phyloP scores from a whole-genome alignment of 2,329 filamentous ascomycete species.

The Claviceps capensis region DNA sequence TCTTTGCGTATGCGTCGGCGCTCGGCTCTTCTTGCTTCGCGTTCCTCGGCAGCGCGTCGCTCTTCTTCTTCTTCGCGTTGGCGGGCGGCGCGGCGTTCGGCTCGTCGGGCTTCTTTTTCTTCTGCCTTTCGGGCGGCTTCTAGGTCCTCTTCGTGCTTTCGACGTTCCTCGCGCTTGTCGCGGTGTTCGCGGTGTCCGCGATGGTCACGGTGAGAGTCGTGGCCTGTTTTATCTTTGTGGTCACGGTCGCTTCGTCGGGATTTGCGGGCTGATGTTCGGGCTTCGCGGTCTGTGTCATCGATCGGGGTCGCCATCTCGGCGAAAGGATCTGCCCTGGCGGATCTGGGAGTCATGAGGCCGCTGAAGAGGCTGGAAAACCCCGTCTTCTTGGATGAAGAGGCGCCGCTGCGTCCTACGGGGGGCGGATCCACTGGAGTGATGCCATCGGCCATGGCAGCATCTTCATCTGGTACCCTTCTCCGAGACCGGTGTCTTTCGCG shows the following conservation, averaged over 20 bases:
- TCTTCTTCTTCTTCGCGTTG: conserved; percentile 34
- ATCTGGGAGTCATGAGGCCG: conserved; percentile 36
- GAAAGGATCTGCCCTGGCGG: conserved; percentile 32
- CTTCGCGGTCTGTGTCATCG: conserved; percentile 45
- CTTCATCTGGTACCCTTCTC: conserved; percentile 22
- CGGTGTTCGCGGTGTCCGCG: conserved; percentile 40
- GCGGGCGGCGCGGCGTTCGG: conserved; percentile 36
- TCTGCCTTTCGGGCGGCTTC: conserved; percentile 34
- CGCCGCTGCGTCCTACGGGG: conserved; percentile 16
- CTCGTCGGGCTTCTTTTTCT: conserved; percentile 45
- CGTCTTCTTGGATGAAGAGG: conserved; percentile 34
- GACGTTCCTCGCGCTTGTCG: conserved; percentile 36
- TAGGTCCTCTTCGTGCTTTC: conserved; percentile 41
- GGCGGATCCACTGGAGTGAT: conserved; percentile 19
- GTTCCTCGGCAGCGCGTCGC: conserved; percentile 33
- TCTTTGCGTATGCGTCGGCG: conserved; percentile 36
- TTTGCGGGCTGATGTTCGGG: conserved; percentile 47
- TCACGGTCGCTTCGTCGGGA: conserved; percentile 40
- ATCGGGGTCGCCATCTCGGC: conserved; percentile 33
- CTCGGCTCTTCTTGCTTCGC: conserved; percentile 34
- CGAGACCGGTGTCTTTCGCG: conserved; percentile 21
- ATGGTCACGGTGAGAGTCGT: conserved; percentile 43
- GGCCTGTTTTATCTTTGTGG: conserved; percentile 23
- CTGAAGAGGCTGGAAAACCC: conserved; percentile 49
- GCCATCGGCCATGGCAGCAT: conserved; percentile 24